Conservation (phyloP, 2,329 filamentous ascomycete genomes). For the Dactylellina haptotyla region DNA sequence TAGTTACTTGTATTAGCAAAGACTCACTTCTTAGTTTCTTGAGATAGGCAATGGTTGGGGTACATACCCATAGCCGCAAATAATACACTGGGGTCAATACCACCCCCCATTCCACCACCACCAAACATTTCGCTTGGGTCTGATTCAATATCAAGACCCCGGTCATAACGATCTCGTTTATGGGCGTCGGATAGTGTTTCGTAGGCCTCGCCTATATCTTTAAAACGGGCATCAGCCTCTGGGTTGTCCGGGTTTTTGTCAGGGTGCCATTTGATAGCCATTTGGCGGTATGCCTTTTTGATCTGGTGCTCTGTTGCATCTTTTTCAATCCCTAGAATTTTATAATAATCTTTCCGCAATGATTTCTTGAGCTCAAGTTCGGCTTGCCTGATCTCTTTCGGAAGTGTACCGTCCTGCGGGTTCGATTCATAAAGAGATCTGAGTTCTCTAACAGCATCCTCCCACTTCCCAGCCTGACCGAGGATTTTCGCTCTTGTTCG, state of each 20-base stretch:
- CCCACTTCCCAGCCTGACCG: slow-evolving; percentile 87
- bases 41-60: background rate
- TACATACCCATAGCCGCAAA: slow-evolving; percentile 51
- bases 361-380: slow-evolving; percentile 98
- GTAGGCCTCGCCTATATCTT: slow-evolving; percentile 97
- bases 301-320: slow-evolving; percentile 84
- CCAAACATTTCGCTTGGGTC: slow-evolving; percentile 50
- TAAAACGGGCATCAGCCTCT: slow-evolving; percentile 88
- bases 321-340: slow-evolving; percentile 90
- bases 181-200: slow-evolving; percentile 93
- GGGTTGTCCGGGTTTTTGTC: slow-evolving; percentile 95
- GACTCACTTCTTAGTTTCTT: background rate
- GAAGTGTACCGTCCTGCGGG: slow-evolving; percentile 80
- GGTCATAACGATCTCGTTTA: slow-evolving; percentile 67
- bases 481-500: slow-evolving; percentile 93
- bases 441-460: slow-evolving; percentile 87
- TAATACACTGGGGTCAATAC: slow-evolving; percentile 49
- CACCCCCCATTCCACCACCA: slow-evolving; percentile 46
- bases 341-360: slow-evolving; percentile 98
- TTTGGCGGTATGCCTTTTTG: slow-evolving; percentile 95
- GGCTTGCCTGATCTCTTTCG: slow-evolving; percentile 85
- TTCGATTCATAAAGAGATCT: slow-evolving; percentile 86
- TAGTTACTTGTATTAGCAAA: slow-evolving; percentile 11
- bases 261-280: slow-evolving; percentile 92
- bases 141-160: slow-evolving; percentile 22